These are phyloP conservation scores for Crassisporium funariophilum DNA, from an alignment of 768 basidiomycete genomes.

Conservation along the genomic window DNA sequence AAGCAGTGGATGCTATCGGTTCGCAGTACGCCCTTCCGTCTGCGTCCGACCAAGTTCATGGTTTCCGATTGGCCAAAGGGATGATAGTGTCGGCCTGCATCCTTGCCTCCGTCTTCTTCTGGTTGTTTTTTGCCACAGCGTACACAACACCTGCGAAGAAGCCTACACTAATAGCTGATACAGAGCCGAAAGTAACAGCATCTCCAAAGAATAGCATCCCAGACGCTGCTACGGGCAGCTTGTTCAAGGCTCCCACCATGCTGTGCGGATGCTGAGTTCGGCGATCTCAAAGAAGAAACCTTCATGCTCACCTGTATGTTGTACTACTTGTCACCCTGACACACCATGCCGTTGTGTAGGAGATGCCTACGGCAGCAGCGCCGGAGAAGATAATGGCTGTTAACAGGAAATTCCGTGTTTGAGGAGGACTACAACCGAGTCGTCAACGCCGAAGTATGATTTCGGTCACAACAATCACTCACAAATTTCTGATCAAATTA, in stretches of 20 bases:
- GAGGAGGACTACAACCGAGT: slow-evolving; percentile 50
- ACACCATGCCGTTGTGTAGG: slow-evolving; percentile 99
- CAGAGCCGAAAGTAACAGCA: slow-evolving; percentile 81
- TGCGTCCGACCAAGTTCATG: slow-evolving; percentile 19
- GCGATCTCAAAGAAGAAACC: too few species aligned
- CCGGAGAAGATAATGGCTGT: slow-evolving; percentile 94
- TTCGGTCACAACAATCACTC: slow-evolving; percentile 33
- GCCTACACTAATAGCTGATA: slow-evolving; percentile 84
- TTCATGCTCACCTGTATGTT: slow-evolving; percentile 99
- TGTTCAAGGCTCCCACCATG: slow-evolving; percentile 98
- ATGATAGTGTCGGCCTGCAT: slow-evolving; percentile 55
- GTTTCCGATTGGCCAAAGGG: slow-evolving; percentile 56
- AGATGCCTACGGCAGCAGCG: slow-evolving; percentile 96
- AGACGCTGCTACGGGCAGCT: slow-evolving; percentile 97
- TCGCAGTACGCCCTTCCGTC: slow-evolving; percentile 22
- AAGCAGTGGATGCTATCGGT: slow-evolving; percentile 2
- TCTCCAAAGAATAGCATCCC: slow-evolving; percentile 98
- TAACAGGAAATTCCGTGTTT: slow-evolving; percentile 76
- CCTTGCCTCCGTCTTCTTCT: slow-evolving; percentile 73
- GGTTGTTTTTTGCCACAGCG: slow-evolving; percentile 92
- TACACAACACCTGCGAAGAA: slow-evolving; percentile 93
- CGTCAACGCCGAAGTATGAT: background rate
- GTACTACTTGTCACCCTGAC: slow-evolving; percentile 94
- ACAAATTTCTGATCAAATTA: slow-evolving; percentile 87
- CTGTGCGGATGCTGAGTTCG: too few species aligned